Conservation (phyloP, 768 basidiomycete species). For the Auricularia heimuer region DNA sequence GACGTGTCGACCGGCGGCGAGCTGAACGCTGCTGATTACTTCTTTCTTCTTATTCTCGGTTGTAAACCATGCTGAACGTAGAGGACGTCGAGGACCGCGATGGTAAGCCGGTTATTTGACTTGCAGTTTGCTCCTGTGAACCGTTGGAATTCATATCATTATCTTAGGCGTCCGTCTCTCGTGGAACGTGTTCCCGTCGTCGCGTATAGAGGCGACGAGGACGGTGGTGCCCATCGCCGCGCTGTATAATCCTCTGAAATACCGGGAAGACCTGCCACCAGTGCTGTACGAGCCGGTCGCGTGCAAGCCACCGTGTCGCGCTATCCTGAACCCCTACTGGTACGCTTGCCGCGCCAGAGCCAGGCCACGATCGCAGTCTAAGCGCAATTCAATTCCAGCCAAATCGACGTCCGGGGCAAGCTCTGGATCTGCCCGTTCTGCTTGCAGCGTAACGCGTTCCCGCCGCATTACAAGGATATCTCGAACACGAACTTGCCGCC, state of each 20-base stretch:
- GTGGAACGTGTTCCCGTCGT: constrained; percentile 99
- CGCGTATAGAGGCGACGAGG: constrained; percentile 93
- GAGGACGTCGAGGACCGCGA: no score
- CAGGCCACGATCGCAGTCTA: background rate
- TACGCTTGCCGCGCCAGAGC: constrained; percentile 26
- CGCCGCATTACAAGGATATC: constrained; percentile 98
- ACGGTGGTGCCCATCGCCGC: constrained; percentile 99
- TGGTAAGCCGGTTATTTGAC: no score
- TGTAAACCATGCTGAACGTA: no score
- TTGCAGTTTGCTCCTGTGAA: no score
- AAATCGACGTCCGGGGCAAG: constrained; percentile 97
- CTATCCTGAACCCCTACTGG: constrained; percentile 97
- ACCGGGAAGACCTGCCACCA: constrained; percentile 87
- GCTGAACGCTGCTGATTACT: no score
- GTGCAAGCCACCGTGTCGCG: constrained; percentile 95
- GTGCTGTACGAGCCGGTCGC: constrained; percentile 98
- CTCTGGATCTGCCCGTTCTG: constrained; percentile 99
- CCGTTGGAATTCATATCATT: background rate
- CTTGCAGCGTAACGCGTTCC: constrained; percentile 91
- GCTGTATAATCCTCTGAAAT: constrained; percentile 90
- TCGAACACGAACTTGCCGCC: constrained; percentile 94
- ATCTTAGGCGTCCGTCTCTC: constrained; percentile 78
- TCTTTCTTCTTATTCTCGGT: no score
- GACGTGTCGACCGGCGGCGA: no score
- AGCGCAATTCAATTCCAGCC: constrained; percentile 38